phyloP scores from a whole-genome alignment of 306 rosid genomes.

The Begonia loranthoides region DNA sequence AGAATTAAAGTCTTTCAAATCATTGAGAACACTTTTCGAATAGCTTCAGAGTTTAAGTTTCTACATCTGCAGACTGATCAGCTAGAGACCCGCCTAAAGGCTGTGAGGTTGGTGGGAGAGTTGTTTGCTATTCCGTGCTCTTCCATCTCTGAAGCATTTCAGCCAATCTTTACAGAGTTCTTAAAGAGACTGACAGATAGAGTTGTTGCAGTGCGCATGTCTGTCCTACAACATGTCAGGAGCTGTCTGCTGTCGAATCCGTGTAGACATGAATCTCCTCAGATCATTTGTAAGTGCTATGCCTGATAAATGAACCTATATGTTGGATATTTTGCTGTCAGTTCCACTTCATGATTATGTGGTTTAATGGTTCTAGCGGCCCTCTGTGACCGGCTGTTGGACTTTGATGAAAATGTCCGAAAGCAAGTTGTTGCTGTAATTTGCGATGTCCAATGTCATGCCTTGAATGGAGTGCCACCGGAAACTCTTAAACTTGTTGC shows the following conservation, averaged over 20 bases:
- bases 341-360: slow-evolving; percentile 24
- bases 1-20: no score
- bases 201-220: slow-evolving; percentile 78
- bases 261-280: slow-evolving; percentile 61
- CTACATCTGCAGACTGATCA: slow-evolving; percentile 70
- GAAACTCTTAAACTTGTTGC: slow-evolving; percentile 88
- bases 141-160: slow-evolving; percentile 69
- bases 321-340: not conserved
- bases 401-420: slow-evolving; percentile 86
- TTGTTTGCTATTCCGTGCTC: slow-evolving; percentile 68
- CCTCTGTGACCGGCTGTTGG: slow-evolving; percentile 89
- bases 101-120: slow-evolving; percentile 85
- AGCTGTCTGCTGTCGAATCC: slow-evolving; percentile 74
- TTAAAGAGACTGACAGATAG: slow-evolving; percentile 92
- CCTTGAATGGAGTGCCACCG: slow-evolving; percentile 47
- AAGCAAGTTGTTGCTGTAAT: slow-evolving; percentile 94
- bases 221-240: slow-evolving; percentile 73
- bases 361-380: slow-evolving; percentile 49
- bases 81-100: slow-evolving; percentile 84
- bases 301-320: not conserved
- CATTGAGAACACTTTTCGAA: not conserved
- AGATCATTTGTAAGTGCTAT: slow-evolving; percentile 58
- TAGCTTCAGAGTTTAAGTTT: not conserved
- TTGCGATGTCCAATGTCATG: slow-evolving; percentile 76
- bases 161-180: slow-evolving; percentile 84